Base-by-base conservation (phyloP, 495 filamentous ascomycete genomes). In the Daldinia grandis region DNA sequence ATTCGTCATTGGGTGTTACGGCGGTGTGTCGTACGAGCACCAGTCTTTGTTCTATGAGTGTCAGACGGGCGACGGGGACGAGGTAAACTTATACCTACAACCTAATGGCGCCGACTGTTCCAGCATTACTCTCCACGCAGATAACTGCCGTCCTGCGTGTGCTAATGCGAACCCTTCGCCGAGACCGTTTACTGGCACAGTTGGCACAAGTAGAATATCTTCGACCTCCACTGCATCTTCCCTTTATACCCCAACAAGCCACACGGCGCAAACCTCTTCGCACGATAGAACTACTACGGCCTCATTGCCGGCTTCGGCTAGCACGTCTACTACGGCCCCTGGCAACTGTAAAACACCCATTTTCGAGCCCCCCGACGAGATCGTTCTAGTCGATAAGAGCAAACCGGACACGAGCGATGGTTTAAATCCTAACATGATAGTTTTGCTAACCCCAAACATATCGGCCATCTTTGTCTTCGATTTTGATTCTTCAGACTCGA, bases 381-480 rank as follows among this genome's bases (percentile, higher is more conserved):
- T 93, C 66, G 74, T 93, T 37, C 87, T 88, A 1, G 78, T 92
- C 53, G 83, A 90, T 78, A 86, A 83, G 1, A 74, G 80, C 31
- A 74, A 82, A 35, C 88, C 90, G 3, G 76, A 75, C 51, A 69
- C 61, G 1, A 35, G 58, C 9, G 73, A 75, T 50, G 75, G 75
- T 5, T 58, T 84, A 68, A 79, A 75, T 3, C 80, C 86, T 2
- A 68, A 74, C 12, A 87, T 88, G 30, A 87, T 85, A 53, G 89
- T 89, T 27, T 81, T 83, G n/a, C 76, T 92, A 14, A 84, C 83
- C 14, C 77, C 84, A 3, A 85, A 82, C 55, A 77, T 86, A 55
- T 90, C 89, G 24, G 84, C 84, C 25, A 80, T 90, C 54, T 93
- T 91, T 82, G 91, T 91, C 76, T 93, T 93, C 77, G 88, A 90